Evolutionary conservation across 225 moss, liverwort and hornwort genomes (phyloP).

Genomic region (Ulota crispa): DNA sequence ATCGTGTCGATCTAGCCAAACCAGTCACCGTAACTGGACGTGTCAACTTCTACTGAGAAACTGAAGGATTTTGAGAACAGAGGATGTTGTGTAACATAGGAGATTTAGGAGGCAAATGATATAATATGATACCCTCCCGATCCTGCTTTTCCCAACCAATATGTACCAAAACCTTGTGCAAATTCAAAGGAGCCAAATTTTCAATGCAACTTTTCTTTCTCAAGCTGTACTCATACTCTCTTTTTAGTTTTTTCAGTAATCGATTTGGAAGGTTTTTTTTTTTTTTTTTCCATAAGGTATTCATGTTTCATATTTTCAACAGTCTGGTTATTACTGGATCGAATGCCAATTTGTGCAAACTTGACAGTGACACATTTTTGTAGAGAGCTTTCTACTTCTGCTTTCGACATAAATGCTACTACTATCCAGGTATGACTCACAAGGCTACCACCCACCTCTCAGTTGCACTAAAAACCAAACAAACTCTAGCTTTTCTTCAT

Average conservation of each 20-base stretch:
- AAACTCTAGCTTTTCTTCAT: not conserved
- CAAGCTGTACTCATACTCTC: not conserved
- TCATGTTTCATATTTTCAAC: not conserved
- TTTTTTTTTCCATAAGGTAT: not conserved
- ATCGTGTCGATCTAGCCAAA: constrained; percentile 28
- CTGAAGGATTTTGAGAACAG: not conserved
- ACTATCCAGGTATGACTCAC: not conserved
- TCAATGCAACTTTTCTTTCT: not conserved
- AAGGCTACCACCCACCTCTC: not conserved
- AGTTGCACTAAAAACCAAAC: not conserved
- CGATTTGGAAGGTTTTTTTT: not conserved
- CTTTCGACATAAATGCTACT: not conserved
- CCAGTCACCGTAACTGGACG: constrained; percentile 41
- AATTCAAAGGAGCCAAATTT: not conserved
- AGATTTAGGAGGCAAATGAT: not conserved
- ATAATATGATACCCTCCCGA: not conserved
- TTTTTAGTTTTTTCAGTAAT: not conserved
- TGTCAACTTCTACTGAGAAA: constrained; percentile 37
- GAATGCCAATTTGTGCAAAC: not conserved
- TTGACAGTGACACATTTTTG: not conserved
- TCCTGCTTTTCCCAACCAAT: not conserved
- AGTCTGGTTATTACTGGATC: not conserved
- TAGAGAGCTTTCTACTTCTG: not conserved
- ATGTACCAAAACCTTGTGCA: not conserved
- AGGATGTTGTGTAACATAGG: not conserved